Conservation (phyloP, 805 yeast species). For the Candida nonsorbophila region DNA sequence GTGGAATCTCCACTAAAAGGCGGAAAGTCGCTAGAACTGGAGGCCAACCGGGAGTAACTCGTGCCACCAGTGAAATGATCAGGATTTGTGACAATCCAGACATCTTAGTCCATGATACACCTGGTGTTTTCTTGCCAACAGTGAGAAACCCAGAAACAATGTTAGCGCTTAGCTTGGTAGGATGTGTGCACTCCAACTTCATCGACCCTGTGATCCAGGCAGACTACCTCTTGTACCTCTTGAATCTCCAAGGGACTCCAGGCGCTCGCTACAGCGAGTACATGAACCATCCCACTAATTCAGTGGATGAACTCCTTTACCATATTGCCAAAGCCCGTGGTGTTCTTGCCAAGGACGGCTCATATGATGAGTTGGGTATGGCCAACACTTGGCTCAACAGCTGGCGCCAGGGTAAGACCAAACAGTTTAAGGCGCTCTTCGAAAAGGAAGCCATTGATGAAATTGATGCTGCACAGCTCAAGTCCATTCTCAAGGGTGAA, state of each 20-base stretch:
- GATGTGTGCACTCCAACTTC: conserved; percentile 63
- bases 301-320: conserved; percentile 51
- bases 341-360: conserved; percentile 27
- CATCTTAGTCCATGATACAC: conserved; percentile 78
- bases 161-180: conserved; percentile 68
- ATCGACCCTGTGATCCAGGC: conserved; percentile 84
- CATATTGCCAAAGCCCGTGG: conserved; percentile 40
- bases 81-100: conserved; percentile 56
- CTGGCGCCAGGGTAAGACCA: conserved; percentile 52
- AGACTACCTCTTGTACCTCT: conserved; percentile 70
- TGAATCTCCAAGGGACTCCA: conserved; percentile 54
- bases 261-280: conserved; percentile 43
- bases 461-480: conserved; percentile 18
- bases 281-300: conserved; percentile 63
- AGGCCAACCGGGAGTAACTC: conserved; percentile 85
- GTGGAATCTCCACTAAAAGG: conserved; percentile 26
- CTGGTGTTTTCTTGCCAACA: conserved; percentile 85
- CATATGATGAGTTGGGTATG: conserved; percentile 51
- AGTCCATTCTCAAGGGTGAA: conserved; percentile 20
- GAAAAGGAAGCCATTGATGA: conserved; percentile 30
- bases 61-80: conserved; percentile 71
- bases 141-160: conserved; percentile 61
- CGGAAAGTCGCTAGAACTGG: conserved; percentile 81
- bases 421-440: conserved; percentile 26
- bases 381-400: conserved; percentile 60